Evolutionary conservation across 202 grass and related monocot genomes (phyloP).

Genomic region (Elaeis oleifera): DNA sequence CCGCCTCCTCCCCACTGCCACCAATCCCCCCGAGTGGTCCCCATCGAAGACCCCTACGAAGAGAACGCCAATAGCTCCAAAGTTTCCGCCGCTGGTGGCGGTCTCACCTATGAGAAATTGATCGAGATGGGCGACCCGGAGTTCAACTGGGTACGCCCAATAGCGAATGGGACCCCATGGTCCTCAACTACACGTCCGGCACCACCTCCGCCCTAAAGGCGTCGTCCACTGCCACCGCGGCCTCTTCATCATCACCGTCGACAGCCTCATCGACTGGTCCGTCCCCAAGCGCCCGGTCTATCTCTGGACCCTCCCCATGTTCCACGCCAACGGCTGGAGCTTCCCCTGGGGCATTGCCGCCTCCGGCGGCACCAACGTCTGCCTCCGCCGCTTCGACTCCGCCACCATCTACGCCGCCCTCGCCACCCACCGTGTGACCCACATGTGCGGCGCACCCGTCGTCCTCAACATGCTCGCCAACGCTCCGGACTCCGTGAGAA

Average conservation of each 20-base stretch:
- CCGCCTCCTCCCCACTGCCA: slow-evolving; percentile 25
- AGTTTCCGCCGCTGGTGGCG: not conserved
- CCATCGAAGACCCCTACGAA: slow-evolving; percentile 57
- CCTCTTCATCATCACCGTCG: slow-evolving; percentile 39
- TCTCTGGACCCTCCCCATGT: slow-evolving; percentile 93
- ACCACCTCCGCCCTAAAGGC: slow-evolving; percentile 85
- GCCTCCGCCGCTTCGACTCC: slow-evolving; percentile 64
- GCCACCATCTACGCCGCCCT: slow-evolving; percentile 47
- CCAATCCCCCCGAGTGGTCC: slow-evolving; percentile 34
- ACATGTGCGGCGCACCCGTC: slow-evolving; percentile 74
- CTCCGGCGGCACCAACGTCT: slow-evolving; percentile 68
- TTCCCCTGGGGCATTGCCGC: slow-evolving; percentile 77
- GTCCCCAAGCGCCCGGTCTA: slow-evolving; percentile 47
- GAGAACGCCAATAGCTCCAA: slow-evolving; percentile 1
- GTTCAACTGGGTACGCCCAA: slow-evolving; percentile 53
- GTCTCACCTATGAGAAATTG: slow-evolving; percentile 52
- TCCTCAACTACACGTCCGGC: slow-evolving; percentile 88
- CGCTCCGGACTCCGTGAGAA: slow-evolving; percentile 21
- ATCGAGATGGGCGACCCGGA: slow-evolving; percentile 57
- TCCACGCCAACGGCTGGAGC: slow-evolving; percentile 87
- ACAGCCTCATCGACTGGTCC: slow-evolving; percentile 55
- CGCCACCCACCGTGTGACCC: slow-evolving; percentile 32
- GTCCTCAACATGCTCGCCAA: slow-evolving; percentile 88
- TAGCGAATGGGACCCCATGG: slow-evolving; percentile 87
- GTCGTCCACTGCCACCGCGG: slow-evolving; percentile 87